Conservation (phyloP, 371 early-diverging fungal species). For the Rhizomucor miehei region DNA sequence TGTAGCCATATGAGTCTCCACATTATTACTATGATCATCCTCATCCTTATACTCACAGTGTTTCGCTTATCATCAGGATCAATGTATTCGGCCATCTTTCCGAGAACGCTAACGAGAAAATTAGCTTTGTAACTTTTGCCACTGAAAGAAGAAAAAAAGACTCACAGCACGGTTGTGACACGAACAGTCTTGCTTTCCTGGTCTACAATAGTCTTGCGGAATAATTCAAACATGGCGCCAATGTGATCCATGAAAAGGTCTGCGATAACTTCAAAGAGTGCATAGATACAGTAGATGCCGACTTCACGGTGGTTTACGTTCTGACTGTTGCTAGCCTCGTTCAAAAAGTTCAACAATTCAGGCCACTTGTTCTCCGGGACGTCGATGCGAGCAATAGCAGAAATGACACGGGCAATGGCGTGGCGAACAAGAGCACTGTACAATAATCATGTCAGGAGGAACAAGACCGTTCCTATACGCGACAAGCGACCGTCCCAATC, state of each 20-base stretch:
- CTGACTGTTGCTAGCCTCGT: constrained; percentile 66
- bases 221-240: constrained; percentile 65
- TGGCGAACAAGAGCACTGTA: constrained; percentile 67
- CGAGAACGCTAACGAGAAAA: constrained; percentile 50
- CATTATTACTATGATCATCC: no score
- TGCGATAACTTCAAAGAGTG: constrained; percentile 80
- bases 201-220: constrained; percentile 68
- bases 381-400: constrained; percentile 80
- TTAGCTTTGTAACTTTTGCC: neutral
- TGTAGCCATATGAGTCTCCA: neutral
- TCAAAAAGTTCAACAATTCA: constrained; percentile 70
- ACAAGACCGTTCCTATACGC: neutral
- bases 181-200: constrained; percentile 47
- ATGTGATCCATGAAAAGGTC: constrained; percentile 66
- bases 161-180: neutral
- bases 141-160: neutral
- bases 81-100: constrained; percentile 81
- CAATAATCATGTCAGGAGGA: neutral
- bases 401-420: constrained; percentile 78
- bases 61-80: constrained; percentile 65
- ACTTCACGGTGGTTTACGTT: constrained; percentile 76
- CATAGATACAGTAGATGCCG: constrained; percentile 77
- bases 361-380: constrained; percentile 75
- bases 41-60: constrained; percentile 51
- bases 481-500: neutral